These are phyloP conservation scores for Hanseniaspora osmophila DNA, from an alignment of 805 yeast species.

Conservation along the genomic window DNA sequence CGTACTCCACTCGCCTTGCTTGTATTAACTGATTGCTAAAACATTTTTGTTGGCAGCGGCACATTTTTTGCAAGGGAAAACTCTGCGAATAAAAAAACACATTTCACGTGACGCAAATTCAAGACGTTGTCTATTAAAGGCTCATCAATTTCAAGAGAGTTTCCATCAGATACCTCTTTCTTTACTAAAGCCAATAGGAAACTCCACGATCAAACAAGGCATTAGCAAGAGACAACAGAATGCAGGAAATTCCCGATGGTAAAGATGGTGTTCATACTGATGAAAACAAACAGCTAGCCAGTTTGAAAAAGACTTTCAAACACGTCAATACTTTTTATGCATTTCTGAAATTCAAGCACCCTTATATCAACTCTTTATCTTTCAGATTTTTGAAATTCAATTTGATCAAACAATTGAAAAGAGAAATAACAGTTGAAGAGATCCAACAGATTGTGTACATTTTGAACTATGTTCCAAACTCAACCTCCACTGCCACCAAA, in stretches of 20 bases:
- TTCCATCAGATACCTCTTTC: too few species aligned
- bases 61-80: too few species aligned
- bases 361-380: conserved; percentile 2
- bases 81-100: too few species aligned
- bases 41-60: too few species aligned
- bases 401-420: conserved; percentile 34
- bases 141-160: too few species aligned
- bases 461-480: background rate
- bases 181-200: too few species aligned
- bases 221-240: background rate
- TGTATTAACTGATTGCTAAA: too few species aligned
- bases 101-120: too few species aligned
- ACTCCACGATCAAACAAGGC: too few species aligned
- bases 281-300: background rate
- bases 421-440: conserved; percentile 36
- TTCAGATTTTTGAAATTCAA: conserved; percentile 35
- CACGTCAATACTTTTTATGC: conserved; percentile 43
- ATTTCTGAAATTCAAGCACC: conserved; percentile 24
- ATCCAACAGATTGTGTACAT: conserved; percentile 43
- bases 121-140: too few species aligned
- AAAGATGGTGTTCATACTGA: background rate
- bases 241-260: background rate
- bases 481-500: background rate
- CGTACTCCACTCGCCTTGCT: too few species aligned
- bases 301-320: conserved; percentile 1